A percentile compares a stretch with the other conserved stretches of the same genome.
These are phyloP conservation scores for Pythium monospermum DNA, from an alignment of 352 stramenopile genomes.

Conservation along the genomic window DNA sequence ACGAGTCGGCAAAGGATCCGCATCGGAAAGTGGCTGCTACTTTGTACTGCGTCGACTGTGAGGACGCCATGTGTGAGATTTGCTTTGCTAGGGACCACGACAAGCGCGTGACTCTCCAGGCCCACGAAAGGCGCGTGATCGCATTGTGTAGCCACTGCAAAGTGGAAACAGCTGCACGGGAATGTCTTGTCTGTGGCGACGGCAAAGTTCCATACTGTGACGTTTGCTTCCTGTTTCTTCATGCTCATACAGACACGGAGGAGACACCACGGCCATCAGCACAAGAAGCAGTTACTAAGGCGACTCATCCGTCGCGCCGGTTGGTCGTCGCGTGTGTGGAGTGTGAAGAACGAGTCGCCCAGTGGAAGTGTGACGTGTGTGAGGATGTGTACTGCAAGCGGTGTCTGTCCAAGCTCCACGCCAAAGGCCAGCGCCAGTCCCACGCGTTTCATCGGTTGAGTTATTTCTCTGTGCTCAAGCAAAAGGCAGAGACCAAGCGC, in stretches of 20 bases:
- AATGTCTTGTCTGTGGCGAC: conserved; percentile 61
- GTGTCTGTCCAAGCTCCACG: conserved; percentile 48
- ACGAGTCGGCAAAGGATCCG: conserved; percentile 36
- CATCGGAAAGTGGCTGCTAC: conserved; percentile 27
- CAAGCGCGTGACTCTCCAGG: conserved; percentile 39
- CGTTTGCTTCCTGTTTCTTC: conserved; percentile 50
- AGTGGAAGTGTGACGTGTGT: conserved; percentile 64
- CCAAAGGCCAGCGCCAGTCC: conserved; percentile 50
- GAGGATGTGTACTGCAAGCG: conserved; percentile 67
- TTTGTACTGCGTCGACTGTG: conserved; percentile 67
- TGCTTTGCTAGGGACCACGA: conserved; percentile 65
- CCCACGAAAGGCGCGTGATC: conserved; percentile 34
- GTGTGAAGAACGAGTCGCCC: conserved; percentile 45
- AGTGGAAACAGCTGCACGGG: conserved; percentile 50
- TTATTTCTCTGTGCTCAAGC: conserved; percentile 61
- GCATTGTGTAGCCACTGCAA: conserved; percentile 43
- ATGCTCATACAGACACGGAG: too few species aligned
- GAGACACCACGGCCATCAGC: too few species aligned
- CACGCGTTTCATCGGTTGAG: conserved; percentile 53
- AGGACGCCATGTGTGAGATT: conserved; percentile 55
- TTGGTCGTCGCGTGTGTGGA: conserved; percentile 68
- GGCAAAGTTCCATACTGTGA: conserved; percentile 67
- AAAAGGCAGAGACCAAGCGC: conserved; percentile 39
- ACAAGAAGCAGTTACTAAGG: background rate
- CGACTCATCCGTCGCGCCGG: conserved; percentile 32